Conservation (phyloP, 805 yeast species). For the Jamesozyma hellenica region DNA sequence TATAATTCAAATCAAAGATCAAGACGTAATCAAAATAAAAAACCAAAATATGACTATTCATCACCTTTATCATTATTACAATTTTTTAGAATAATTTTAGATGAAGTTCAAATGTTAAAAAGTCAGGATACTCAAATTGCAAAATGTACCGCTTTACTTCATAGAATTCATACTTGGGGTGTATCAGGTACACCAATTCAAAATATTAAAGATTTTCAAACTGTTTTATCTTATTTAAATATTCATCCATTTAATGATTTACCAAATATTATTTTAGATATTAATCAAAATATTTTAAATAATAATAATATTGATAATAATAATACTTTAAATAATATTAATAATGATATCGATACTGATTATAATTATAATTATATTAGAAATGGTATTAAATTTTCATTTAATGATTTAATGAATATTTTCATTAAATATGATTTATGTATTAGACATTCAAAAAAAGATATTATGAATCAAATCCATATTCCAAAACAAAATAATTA, state of each 20-base stretch:
- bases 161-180: constrained; percentile 90
- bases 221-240: constrained; percentile 58
- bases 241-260: constrained; percentile 50
- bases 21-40: constrained; percentile 21
- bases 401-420: constrained; percentile 39
- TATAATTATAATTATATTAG: constrained; percentile 1
- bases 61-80: constrained; percentile 76
- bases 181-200: constrained; percentile 92
- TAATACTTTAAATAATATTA: constrained; percentile 1
- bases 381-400: constrained; percentile 20
- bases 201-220: constrained; percentile 55
- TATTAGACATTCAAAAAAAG: constrained; percentile 68
- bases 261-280: constrained; percentile 11
- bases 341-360: no score
- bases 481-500: constrained; percentile 73
- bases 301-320: constrained; percentile 2
- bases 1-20: constrained; percentile 44
- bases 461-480: constrained; percentile 66
- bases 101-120: constrained; percentile 92
- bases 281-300: constrained; percentile 6
- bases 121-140: constrained; percentile 63
- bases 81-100: constrained; percentile 83
- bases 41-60: constrained; percentile 43
- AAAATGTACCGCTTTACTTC: constrained; percentile 65
- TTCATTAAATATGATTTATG: constrained; percentile 45